Evolutionary conservation across 2,329 filamentous ascomycete species (phyloP).

Genomic region (Verticillium nonalfalfae): DNA sequence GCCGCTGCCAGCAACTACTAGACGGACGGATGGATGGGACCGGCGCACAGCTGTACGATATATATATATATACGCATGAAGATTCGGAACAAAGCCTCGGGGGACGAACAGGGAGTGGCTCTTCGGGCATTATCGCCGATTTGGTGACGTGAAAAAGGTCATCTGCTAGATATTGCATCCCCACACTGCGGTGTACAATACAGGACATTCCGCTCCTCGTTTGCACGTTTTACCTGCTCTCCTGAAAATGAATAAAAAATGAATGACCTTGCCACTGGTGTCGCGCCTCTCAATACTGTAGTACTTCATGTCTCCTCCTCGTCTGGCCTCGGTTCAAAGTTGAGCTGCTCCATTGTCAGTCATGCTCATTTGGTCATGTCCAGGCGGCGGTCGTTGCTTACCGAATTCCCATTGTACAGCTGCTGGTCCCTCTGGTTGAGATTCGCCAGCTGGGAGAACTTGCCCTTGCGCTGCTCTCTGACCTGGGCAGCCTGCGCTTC

Average conservation of each 20-base stretch:
- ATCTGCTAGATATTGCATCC: conserved; percentile 4
- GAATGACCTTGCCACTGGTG: no score
- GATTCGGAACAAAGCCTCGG: not conserved
- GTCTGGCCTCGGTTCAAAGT: conserved; percentile 61
- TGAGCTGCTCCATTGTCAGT: conserved; percentile 43
- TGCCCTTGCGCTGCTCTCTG: conserved; percentile 12
- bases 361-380: not conserved
- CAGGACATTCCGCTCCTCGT: conserved; percentile 8
- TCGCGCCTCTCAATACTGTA: not conserved
- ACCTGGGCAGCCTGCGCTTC: conserved; percentile 17
- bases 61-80: not conserved
- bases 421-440: conserved; percentile 53
- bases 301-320: conserved; percentile 35
- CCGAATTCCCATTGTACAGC: conserved; percentile 88
- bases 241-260: not conserved
- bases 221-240: not conserved
- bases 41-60: conserved; percentile 1
- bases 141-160: not conserved
- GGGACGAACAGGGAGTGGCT: not conserved
- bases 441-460: conserved; percentile 37
- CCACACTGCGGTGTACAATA: conserved; percentile 9
- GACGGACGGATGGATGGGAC: conserved; percentile 4
- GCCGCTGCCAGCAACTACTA: conserved; percentile 68
- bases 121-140: not conserved
- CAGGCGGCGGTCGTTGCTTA: conserved; percentile 33